Percentiles rank a stretch among this genome's conserved stretches.
These are phyloP conservation scores for Picochlorum costavermella DNA, from an alignment of 139 green algal species.

Conservation along the genomic window DNA sequence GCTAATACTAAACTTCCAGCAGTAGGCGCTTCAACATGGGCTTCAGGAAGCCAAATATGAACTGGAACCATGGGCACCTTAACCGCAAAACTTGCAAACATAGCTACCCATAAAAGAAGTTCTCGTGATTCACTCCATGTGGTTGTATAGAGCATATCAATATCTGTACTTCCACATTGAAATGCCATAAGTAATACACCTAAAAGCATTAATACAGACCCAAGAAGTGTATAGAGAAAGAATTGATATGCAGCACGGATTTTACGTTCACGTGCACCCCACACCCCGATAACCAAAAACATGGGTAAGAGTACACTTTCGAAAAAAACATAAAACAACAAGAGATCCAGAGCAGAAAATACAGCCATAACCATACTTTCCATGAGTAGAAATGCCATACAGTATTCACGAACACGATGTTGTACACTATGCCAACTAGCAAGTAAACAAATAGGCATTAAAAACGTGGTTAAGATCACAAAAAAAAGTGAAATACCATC, in stretches of 20 bases:
- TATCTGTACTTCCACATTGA: conserved; percentile 47
- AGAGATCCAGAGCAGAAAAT: conserved; percentile 53
- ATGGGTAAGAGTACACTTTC: conserved; percentile 60
- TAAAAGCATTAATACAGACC: conserved; percentile 46
- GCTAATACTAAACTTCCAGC: conserved; percentile 56
- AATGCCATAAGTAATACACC: conserved; percentile 47
- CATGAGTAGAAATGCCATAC: conserved; percentile 51
- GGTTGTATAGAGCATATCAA: conserved; percentile 39
- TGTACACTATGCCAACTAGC: conserved; percentile 44
- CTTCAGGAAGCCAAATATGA: conserved; percentile 59
- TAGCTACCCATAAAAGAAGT: conserved; percentile 44
- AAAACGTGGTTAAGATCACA: conserved; percentile 52
- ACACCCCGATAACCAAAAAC: conserved; percentile 55
- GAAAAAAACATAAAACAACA: conserved; percentile 68
- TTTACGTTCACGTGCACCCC: conserved; percentile 46
- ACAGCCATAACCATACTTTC: conserved; percentile 49
- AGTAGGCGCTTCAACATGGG: conserved; percentile 59
- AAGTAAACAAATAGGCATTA: conserved; percentile 62
- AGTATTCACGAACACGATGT: conserved; percentile 47
- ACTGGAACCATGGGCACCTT: conserved; percentile 61
- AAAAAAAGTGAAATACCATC: conserved; percentile 62
- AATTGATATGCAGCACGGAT: conserved; percentile 59
- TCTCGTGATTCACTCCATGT: conserved; percentile 35
- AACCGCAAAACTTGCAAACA: conserved; percentile 58
- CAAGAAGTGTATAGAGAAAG: conserved; percentile 49